Evolutionary conservation across 495 filamentous ascomycete species (phyloP).

Genomic region (Pseudevernia furfuracea): DNA sequence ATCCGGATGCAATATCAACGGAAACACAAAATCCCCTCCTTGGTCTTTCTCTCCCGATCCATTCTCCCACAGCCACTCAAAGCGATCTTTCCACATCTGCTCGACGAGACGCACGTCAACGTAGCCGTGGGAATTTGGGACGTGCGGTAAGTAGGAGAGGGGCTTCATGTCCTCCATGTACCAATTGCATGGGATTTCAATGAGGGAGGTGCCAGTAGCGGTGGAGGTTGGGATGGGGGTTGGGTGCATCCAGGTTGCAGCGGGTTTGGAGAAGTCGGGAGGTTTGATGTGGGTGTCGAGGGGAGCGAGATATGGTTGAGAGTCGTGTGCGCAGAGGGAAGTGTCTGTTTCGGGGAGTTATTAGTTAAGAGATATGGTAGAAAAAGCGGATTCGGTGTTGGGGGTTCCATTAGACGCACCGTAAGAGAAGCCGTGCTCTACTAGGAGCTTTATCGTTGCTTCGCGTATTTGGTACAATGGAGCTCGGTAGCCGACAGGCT

Average conservation of each 20-base stretch:
- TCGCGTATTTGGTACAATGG: slow-evolving; percentile 52
- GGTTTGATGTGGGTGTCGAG: slow-evolving; percentile 39
- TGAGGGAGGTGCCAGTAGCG: slow-evolving; percentile 32
- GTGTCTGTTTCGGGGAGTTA: slow-evolving; percentile 31
- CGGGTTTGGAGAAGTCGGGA: slow-evolving; percentile 44
- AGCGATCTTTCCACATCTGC: slow-evolving; percentile 48
- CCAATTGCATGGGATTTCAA: slow-evolving; percentile 49
- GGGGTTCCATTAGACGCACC: slow-evolving; percentile 26
- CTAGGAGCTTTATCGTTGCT: slow-evolving; percentile 46
- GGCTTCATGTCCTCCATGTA: slow-evolving; percentile 54
- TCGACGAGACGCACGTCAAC: slow-evolving; percentile 46
- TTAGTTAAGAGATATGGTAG: neutral
- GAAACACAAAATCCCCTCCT: slow-evolving; percentile 36
- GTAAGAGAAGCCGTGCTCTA: slow-evolving; percentile 50
- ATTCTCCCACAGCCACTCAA: slow-evolving; percentile 39
- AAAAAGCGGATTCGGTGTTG: neutral
- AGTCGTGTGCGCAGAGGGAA: slow-evolving; percentile 49
- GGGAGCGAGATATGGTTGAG: slow-evolving; percentile 46
- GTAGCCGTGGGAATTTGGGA: slow-evolving; percentile 46
- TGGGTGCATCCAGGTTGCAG: slow-evolving; percentile 53
- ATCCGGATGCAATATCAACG: slow-evolving; percentile 51
- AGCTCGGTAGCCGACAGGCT: slow-evolving; percentile 49
- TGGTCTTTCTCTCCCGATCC: slow-evolving; percentile 30
- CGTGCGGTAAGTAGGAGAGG: slow-evolving; percentile 45
- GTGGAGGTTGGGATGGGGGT: slow-evolving; percentile 28